Conservation (phyloP, 768 basidiomycete species). For the Auriscalpium microsporum region DNA sequence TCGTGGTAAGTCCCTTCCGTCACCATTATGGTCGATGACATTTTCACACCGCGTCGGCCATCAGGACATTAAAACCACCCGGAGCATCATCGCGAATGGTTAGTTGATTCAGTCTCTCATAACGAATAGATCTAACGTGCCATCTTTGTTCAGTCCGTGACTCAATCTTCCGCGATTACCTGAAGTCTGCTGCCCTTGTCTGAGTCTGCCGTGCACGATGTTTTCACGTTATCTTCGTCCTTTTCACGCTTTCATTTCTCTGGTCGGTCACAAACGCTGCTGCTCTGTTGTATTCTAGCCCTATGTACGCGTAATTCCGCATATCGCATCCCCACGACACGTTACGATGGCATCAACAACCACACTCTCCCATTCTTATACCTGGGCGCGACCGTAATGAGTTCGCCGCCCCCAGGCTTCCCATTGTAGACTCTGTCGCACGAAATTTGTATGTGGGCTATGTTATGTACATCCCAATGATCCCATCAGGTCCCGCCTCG, state of each 20-base stretch:
- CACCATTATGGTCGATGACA: neutral
- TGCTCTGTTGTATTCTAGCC: slow-evolving; percentile 1
- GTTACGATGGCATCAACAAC: too few relatives aligned
- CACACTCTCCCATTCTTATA: too few relatives aligned
- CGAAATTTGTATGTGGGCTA: too few relatives aligned
- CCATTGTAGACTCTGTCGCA: too few relatives aligned
- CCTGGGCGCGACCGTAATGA: too few relatives aligned
- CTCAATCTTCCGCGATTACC: slow-evolving; percentile 30
- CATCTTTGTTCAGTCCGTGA: slow-evolving; percentile 20
- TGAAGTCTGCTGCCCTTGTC: slow-evolving; percentile 30
- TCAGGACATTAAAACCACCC: slow-evolving; percentile 78
- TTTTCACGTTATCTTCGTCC: too few relatives aligned
- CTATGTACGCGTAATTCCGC: neutral
- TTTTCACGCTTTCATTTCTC: too few relatives aligned
- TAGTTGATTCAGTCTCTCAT: slow-evolving; percentile 3
- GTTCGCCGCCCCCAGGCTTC: too few relatives aligned
- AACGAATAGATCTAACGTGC: neutral
- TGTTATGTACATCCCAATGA: too few relatives aligned
- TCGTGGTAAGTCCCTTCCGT: slow-evolving; percentile 40
- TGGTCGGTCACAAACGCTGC: neutral
- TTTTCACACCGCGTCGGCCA: slow-evolving; percentile 2
- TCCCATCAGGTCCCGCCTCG: too few relatives aligned
- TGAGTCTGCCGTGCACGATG: slow-evolving; percentile 9
- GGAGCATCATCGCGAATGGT: slow-evolving; percentile 79
- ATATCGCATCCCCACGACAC: too few relatives aligned